Conservation (phyloP, 768 basidiomycete species). For the Tulasnella sp. region DNA sequence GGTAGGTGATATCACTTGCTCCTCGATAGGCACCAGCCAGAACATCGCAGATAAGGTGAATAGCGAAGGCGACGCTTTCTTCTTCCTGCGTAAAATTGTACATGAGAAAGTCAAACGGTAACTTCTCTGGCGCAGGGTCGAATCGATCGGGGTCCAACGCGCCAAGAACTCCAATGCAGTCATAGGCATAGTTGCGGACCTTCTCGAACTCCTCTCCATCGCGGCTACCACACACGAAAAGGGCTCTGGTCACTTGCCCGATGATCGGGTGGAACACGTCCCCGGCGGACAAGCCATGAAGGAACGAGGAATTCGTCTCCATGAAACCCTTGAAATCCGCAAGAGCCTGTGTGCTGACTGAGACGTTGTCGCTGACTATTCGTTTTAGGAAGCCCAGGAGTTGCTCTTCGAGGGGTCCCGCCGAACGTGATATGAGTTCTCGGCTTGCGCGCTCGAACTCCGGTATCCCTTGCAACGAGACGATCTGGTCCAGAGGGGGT, state of each 20-base stretch:
- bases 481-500: slow-evolving; percentile 63
- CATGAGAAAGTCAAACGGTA: slow-evolving; percentile 56
- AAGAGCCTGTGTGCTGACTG: slow-evolving; percentile 65
- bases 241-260: slow-evolving; percentile 54
- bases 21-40: slow-evolving; percentile 86
- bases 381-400: slow-evolving; percentile 67
- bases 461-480: slow-evolving; percentile 63
- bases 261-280: slow-evolving; percentile 77
- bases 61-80: slow-evolving; percentile 69
- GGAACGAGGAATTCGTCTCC: slow-evolving; percentile 32
- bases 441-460: slow-evolving; percentile 36
- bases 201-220: slow-evolving; percentile 69
- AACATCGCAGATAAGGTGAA: slow-evolving; percentile 77
- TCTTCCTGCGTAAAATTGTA: slow-evolving; percentile 72
- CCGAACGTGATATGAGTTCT: slow-evolving; percentile 31
- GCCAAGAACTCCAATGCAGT: slow-evolving; percentile 86
- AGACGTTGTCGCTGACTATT: slow-evolving; percentile 66
- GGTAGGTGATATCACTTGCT: slow-evolving; percentile 89
- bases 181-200: slow-evolving; percentile 65
- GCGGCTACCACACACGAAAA: slow-evolving; percentile 63
- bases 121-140: slow-evolving; percentile 51
- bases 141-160: slow-evolving; percentile 93
- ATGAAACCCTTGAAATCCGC: slow-evolving; percentile 68
- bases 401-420: slow-evolving; percentile 44
- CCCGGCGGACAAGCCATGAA: slow-evolving; percentile 63